Percentiles rank a stretch among this genome's conserved stretches.
These are phyloP conservation scores for Rhizopus delemar DNA, from an alignment of 371 early-diverging fungal species.

Conservation along the genomic window DNA sequence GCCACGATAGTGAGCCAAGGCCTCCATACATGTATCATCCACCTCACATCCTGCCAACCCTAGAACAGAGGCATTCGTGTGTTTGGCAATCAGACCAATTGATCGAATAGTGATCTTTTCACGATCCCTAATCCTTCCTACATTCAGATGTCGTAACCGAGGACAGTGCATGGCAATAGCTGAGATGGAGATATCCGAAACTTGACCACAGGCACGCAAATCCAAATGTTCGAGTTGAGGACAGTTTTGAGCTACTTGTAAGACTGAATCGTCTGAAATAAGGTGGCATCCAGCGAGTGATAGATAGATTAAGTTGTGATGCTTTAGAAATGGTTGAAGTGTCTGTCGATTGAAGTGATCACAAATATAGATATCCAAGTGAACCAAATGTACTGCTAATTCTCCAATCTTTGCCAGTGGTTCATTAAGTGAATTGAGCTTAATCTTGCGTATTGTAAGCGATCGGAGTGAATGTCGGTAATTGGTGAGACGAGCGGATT, in stretches of 20 bases:
- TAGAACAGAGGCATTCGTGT: conserved; percentile 51
- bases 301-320: conserved; percentile 39
- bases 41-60: conserved; percentile 64
- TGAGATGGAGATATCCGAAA: conserved; percentile 53
- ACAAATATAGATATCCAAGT: conserved; percentile 47
- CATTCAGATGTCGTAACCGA: conserved; percentile 55
- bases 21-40: conserved; percentile 51
- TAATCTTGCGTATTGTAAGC: conserved; percentile 35
- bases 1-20: conserved; percentile 44
- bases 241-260: conserved; percentile 47
- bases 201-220: conserved; percentile 56
- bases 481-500: conserved; percentile 3
- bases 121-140: conserved; percentile 56
- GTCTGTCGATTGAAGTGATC: conserved; percentile 32
- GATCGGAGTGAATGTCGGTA: conserved; percentile 23
- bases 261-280: conserved; percentile 50
- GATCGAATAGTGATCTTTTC: conserved; percentile 49
- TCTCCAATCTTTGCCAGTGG: conserved; percentile 31
- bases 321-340: conserved; percentile 27
- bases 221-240: conserved; percentile 52
- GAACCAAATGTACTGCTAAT: conserved; percentile 24
- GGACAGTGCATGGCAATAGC: conserved; percentile 52
- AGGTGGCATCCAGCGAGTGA: conserved; percentile 59
- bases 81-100: conserved; percentile 51
- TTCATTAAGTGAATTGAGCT: conserved; percentile 32